phyloP scores from a whole-genome alignment of 192 early-diverging fungal genomes.

The Chytriomyces sp. region DNA sequence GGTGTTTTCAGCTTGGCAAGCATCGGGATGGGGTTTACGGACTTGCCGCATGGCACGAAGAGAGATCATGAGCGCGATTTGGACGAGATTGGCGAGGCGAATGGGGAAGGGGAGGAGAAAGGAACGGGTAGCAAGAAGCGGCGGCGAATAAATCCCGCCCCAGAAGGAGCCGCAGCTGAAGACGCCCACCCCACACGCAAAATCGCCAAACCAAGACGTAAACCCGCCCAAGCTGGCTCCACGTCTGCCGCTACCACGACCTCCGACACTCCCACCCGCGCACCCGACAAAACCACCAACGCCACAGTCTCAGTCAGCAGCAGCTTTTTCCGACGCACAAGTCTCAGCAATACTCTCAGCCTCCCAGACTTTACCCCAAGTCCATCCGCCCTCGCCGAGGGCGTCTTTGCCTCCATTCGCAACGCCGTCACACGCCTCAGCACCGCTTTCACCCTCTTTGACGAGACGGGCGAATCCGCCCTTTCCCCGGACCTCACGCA shows the following conservation, averaged over 20 bases:
- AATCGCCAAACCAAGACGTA: not conserved
- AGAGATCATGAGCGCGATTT: conserved; percentile 11
- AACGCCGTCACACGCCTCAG: conserved; percentile 5
- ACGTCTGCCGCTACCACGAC: not conserved
- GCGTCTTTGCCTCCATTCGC: conserved; percentile 18
- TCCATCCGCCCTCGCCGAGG: conserved; percentile 14
- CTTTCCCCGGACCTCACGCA: not conserved
- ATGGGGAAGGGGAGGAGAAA: conserved; percentile 7
- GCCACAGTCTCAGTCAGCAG: not conserved
- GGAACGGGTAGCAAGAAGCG: conserved; percentile 14
- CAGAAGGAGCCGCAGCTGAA: not conserved
- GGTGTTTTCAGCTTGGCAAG: conserved; percentile 11
- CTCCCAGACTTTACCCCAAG: not conserved
- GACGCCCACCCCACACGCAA: not conserved
- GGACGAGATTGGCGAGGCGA: conserved; percentile 27
- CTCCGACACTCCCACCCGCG: not conserved
- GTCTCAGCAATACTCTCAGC: no score
- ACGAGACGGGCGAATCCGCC: not conserved
- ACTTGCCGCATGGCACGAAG: conserved; percentile 3
- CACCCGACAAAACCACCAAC: not conserved
- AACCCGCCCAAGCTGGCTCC: not conserved
- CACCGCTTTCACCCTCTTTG: conserved; percentile 17
- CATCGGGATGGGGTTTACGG: not conserved
- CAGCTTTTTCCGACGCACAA: not conserved
- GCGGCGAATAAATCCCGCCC: not conserved